Percentiles rank a stretch among this genome's conserved stretches.
phyloP scores from a whole-genome alignment of 2,329 filamentous ascomycete genomes.

The Grosmannia serpens region DNA sequence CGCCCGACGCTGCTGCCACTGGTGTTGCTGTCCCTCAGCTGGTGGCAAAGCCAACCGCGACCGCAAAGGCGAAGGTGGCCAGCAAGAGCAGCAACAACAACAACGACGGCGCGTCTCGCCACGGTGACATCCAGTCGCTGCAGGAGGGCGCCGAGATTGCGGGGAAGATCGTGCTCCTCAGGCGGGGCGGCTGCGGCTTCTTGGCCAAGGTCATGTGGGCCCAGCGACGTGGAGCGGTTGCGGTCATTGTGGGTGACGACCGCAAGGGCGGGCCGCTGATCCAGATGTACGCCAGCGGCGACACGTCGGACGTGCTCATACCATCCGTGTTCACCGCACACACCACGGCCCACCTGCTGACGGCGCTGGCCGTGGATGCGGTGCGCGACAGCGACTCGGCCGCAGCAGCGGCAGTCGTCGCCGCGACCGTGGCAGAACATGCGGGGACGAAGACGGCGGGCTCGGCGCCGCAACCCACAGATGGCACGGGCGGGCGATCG shows the following conservation, averaged over 20 bases:
- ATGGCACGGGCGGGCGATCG: background rate
- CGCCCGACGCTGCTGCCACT: background rate
- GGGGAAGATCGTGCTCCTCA: slow-evolving; percentile 85
- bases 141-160: slow-evolving; percentile 88
- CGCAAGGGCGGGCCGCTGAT: slow-evolving; percentile 79
- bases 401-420: background rate
- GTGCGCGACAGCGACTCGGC: slow-evolving; percentile 1
- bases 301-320: slow-evolving; percentile 90
- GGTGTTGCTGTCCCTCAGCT: background rate
- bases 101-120: slow-evolving; percentile 19
- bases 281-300: slow-evolving; percentile 96
- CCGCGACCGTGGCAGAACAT: background rate
- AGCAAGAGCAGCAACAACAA: background rate
- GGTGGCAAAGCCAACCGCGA: background rate
- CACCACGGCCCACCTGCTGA: slow-evolving; percentile 80
- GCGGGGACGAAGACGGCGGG: background rate
- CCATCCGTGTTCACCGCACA: slow-evolving; percentile 90
- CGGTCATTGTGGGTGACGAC: slow-evolving; percentile 89
- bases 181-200: slow-evolving; percentile 89
- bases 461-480: background rate
- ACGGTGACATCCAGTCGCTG: slow-evolving; percentile 83
- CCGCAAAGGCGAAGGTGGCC: background rate
- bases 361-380: slow-evolving; percentile 6
- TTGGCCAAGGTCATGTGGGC: slow-evolving; percentile 96
- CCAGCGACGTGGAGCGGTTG: slow-evolving; percentile 77